phyloP scores from a whole-genome alignment of 305 asterid species.

The Fraxinus sp. region DNA sequence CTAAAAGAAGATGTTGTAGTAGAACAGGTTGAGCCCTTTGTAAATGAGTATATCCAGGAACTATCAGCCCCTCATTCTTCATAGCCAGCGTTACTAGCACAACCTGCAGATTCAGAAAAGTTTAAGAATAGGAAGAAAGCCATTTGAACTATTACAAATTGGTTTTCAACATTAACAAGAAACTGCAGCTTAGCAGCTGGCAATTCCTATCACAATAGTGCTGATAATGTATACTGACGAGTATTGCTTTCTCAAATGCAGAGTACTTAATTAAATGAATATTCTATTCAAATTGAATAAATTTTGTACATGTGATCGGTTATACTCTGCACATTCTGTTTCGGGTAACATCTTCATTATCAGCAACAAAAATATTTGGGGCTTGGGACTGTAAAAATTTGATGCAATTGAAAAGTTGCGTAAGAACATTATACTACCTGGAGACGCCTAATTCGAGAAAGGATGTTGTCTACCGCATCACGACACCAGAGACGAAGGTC shows the following conservation, averaged over 20 bases:
- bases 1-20: constrained; percentile 89
- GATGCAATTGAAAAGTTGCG: background rate
- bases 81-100: constrained; percentile 68
- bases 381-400: background rate
- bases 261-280: background rate
- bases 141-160: background rate
- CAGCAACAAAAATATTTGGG: background rate
- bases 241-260: background rate
- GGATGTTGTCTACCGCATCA: constrained; percentile 67
- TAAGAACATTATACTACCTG: constrained; percentile 53
- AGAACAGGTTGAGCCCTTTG: constrained; percentile 98
- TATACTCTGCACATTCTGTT: background rate
- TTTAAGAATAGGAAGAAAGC: background rate
- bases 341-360: background rate
- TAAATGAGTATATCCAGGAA: constrained; percentile 95
- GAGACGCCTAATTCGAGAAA: constrained; percentile 53
- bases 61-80: constrained; percentile 71
- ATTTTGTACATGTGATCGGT: background rate
- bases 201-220: background rate
- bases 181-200: background rate
- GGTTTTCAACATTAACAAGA: background rate
- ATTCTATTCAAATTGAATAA: background rate
- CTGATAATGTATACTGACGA: background rate
- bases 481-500: constrained; percentile 93
- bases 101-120: constrained; percentile 39